Conservation (phyloP, 169 alveolate genomes). For the Eimeria tenella region DNA sequence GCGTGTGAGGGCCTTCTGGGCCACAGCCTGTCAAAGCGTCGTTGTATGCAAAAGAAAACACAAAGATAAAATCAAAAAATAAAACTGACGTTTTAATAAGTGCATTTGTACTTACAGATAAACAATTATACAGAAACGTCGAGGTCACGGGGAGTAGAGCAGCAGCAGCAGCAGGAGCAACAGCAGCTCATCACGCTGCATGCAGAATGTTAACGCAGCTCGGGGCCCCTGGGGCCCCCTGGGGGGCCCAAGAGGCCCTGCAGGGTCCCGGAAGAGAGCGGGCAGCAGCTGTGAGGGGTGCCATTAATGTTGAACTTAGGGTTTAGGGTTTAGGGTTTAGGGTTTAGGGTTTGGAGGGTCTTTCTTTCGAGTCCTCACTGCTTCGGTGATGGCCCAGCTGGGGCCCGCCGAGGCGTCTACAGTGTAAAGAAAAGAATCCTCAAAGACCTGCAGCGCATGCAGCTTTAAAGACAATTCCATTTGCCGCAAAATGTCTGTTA, state of each 20-base stretch:
- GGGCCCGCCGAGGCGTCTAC: conserved; percentile 27
- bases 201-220: background rate
- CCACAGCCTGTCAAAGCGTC: background rate
- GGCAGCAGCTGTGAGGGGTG: background rate
- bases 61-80: too few relatives aligned
- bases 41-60: background rate
- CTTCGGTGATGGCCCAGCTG: conserved; percentile 33
- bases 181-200: background rate
- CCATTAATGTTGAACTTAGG: background rate
- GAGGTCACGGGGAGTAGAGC: too few relatives aligned
- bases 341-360: background rate
- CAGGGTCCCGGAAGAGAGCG: background rate
- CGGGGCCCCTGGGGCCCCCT: background rate
- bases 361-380: background rate
- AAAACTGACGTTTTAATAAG: background rate
- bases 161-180: too few relatives aligned
- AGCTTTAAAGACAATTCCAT: background rate
- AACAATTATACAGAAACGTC: too few relatives aligned
- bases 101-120: too few relatives aligned
- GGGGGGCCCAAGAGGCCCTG: background rate
- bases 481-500: background rate
- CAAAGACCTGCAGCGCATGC: background rate
- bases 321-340: background rate
- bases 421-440: conserved; percentile 31
- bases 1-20: conserved; percentile 1